phyloP scores from a whole-genome alignment of 306 rosid genomes.

The Prunus armeniaca region DNA sequence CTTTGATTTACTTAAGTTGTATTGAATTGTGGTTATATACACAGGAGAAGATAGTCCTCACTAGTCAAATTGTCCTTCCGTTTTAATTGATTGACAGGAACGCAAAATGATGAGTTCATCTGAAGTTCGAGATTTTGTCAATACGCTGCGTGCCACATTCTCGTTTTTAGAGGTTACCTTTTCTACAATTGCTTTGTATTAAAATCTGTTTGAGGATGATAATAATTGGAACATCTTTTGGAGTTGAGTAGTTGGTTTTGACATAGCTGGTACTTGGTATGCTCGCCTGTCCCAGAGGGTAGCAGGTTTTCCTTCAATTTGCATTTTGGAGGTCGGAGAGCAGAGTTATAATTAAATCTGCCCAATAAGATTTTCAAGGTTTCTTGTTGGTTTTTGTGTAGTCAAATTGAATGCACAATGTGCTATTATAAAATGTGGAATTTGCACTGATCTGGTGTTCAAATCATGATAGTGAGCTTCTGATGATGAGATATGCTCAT shows the following conservation, averaged over 20 bases:
- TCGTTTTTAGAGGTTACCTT: conserved; percentile 63
- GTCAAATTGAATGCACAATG: no score
- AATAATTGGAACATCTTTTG: conserved; percentile 4
- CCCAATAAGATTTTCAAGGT: conserved; percentile 2
- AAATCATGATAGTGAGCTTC: neutral
- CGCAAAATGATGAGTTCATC: conserved; percentile 57
- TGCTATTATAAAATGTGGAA: neutral
- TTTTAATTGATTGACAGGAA: conserved; percentile 58
- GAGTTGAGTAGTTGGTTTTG: conserved; percentile 1
- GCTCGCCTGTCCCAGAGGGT: neutral
- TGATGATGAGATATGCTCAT: neutral
- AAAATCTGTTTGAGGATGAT: conserved; percentile 12
- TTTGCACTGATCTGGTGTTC: neutral
- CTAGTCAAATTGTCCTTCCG: neutral
- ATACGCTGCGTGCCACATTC: conserved; percentile 67
- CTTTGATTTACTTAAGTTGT: neutral
- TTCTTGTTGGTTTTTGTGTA: neutral
- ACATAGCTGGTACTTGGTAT: neutral
- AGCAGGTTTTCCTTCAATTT: neutral
- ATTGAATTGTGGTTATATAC: neutral
- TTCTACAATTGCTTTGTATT: conserved; percentile 12
- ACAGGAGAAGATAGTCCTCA: neutral
- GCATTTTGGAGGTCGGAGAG: neutral
- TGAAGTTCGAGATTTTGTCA: conserved; percentile 59
- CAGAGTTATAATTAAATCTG: neutral